phyloP scores from a whole-genome alignment of 352 stramenopile genomes.

The Globisporangium sylvaticum region DNA sequence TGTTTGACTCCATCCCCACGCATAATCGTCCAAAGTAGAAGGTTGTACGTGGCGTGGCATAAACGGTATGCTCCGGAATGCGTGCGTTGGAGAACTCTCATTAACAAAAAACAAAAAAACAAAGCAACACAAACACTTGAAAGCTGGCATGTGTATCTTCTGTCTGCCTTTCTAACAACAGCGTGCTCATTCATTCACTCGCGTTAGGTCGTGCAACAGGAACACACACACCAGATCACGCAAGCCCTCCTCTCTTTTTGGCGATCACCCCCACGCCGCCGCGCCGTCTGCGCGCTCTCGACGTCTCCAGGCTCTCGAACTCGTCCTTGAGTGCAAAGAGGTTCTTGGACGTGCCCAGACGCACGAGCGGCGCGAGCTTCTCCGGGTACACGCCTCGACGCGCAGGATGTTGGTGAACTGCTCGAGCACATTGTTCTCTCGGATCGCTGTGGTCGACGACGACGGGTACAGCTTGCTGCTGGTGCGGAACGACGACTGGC shows the following conservation, averaged over 20 bases:
- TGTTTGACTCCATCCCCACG: background rate
- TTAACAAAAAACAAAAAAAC: background rate
- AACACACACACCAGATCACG: conserved; percentile 2
- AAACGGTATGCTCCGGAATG: background rate
- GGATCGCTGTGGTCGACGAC: conserved; percentile 31
- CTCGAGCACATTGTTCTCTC: conserved; percentile 63
- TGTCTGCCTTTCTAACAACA: background rate
- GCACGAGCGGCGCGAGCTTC: conserved; percentile 40
- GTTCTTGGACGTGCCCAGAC: conserved; percentile 54
- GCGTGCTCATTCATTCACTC: background rate
- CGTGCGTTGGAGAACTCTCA: background rate
- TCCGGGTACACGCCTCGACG: conserved; percentile 57
- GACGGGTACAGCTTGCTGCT: conserved; percentile 37
- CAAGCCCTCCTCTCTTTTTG: conserved; percentile 15
- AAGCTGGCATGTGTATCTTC: background rate
- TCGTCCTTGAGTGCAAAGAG: conserved; percentile 29
- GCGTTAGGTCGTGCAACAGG: background rate
- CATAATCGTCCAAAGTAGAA: background rate
- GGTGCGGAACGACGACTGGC: conserved; percentile 27
- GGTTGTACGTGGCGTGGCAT: background rate
- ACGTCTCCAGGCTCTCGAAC: conserved; percentile 20
- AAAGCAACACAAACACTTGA: background rate
- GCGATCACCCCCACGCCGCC: conserved; percentile 8
- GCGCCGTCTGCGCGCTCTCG: conserved; percentile 10
- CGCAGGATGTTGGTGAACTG: conserved; percentile 57